Base-by-base conservation (phyloP, 176 grass and related monocot genomes). In the Eragrostis nindensis region DNA sequence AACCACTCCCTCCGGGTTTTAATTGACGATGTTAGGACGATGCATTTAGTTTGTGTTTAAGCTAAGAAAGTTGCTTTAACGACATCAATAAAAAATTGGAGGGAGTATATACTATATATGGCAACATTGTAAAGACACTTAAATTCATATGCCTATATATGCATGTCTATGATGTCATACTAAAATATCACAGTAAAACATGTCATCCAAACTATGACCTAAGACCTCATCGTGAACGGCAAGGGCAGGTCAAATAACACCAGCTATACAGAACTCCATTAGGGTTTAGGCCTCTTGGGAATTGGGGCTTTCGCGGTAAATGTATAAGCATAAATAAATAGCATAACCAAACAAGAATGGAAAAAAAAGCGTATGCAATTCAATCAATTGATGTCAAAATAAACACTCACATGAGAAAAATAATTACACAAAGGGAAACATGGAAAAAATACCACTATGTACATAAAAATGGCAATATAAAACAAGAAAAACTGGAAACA, bases 311-410 rank as follows among this genome's bases (percentile, higher is more conserved):
- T 17, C 67, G 7, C 46, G 25, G 7, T 67, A 27, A 42, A 26
- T 39, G 13, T 71, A 75, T 11, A 83, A 74, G 32, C 43, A 67
- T 21, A 70, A 52, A n/a, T n/a, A n/a, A n/a, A 62, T 11, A 70
- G 42, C 77, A 62, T 18, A 68, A 25, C 2, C 8, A 50, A 55
- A 79, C 38, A 72, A 79, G 57, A 29, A 69, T 55, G 11, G 19
- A 6, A 68, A 44, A 80, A 60, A 24, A 68, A n/a, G n/a, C n/a
- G n/a, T n/a, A n/a, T 19, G 26, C 50, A 61, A 66, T 59, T 29
- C 18, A 38, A 48, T 15, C 1, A 78, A 71, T 17, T 67, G 4
- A 57, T 42, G 13, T 44, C 45, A 48, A 25, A 59, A 15, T 47
- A 77, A 84, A 38, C 42, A 67, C 19, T 45, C 24, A 67, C 11